Conservation (phyloP, 2,329 filamentous ascomycete species). For the Talaromyces sp. region DNA sequence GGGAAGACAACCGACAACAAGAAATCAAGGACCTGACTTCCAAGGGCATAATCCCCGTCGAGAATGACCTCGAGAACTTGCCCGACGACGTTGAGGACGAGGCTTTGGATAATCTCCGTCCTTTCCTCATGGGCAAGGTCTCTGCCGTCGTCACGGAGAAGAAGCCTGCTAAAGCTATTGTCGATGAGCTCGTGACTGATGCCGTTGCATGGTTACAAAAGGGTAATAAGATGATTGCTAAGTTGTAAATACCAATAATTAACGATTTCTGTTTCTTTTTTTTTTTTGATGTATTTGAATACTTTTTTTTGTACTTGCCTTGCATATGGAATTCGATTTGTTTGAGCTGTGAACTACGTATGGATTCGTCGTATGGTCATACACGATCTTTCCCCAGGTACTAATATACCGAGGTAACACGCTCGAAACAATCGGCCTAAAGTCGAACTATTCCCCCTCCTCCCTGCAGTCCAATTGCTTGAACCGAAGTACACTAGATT, state of each 20-base stretch:
- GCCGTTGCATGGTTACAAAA: slow-evolving; percentile 66
- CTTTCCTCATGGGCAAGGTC: slow-evolving; percentile 94
- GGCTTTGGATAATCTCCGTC: slow-evolving; percentile 82
- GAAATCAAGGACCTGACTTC: slow-evolving; percentile 90
- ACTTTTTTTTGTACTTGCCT: neutral
- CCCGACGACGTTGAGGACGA: slow-evolving; percentile 70
- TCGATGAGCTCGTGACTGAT: slow-evolving; percentile 88
- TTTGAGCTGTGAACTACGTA: neutral
- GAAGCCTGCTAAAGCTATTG: slow-evolving; percentile 83
- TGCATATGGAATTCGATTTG: neutral
- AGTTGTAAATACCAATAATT: slow-evolving; percentile 58
- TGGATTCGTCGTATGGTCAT: neutral
- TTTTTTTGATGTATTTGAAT: neutral
- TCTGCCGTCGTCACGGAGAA: slow-evolving; percentile 89
- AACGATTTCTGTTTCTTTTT: neutral
- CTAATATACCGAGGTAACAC: neutral
- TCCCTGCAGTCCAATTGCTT: too few relatives aligned
- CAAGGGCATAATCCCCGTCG: slow-evolving; percentile 88
- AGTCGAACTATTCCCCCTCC: too few relatives aligned
- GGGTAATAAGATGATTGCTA: slow-evolving; percentile 63
- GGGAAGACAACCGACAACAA: slow-evolving; percentile 82
- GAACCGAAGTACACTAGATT: too few relatives aligned
- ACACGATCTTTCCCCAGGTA: neutral
- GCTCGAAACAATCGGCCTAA: too few relatives aligned
- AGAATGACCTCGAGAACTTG: slow-evolving; percentile 86